A percentile compares a stretch with the other conserved stretches of the same genome.
Conservation (phyloP, 331 rosid genomes). For the Acacia pycnantha region DNA sequence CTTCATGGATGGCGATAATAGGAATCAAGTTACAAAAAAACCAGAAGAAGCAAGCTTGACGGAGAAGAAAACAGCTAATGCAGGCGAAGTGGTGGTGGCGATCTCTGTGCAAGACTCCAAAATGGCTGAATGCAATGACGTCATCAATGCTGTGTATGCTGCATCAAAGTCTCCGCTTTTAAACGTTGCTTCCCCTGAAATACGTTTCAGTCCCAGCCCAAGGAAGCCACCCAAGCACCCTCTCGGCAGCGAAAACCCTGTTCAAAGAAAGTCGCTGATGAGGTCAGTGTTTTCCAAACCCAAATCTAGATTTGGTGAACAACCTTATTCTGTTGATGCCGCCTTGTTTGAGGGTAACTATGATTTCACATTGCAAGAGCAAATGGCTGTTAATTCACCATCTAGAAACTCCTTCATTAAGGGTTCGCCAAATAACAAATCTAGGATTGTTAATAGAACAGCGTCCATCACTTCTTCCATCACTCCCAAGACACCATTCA, state of each 20-base stretch:
- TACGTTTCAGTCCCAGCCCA: slow-evolving; percentile 51
- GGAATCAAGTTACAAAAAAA: slow-evolving; percentile 29
- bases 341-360: slow-evolving; percentile 46
- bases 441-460: slow-evolving; percentile 32
- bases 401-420: slow-evolving; percentile 33
- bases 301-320: slow-evolving; percentile 89
- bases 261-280: slow-evolving; percentile 41
- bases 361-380: slow-evolving; percentile 37
- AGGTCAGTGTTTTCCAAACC: slow-evolving; percentile 72
- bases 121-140: slow-evolving; percentile 29
- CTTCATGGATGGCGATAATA: slow-evolving; percentile 38
- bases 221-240: slow-evolving; percentile 68
- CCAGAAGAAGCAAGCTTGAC: slow-evolving; percentile 49
- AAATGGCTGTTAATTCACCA: slow-evolving; percentile 47
- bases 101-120: slow-evolving; percentile 41
- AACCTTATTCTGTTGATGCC: slow-evolving; percentile 44
- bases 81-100: slow-evolving; percentile 52
- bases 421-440: slow-evolving; percentile 21
- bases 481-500: slow-evolving; percentile 45
- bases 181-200: slow-evolving; percentile 59
- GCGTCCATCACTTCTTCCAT: slow-evolving; percentile 39
- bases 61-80: slow-evolving; percentile 50
- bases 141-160: slow-evolving; percentile 11
- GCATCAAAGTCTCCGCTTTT: slow-evolving; percentile 44
- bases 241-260: slow-evolving; percentile 31